Percentiles rank a stretch among this genome's conserved stretches.
phyloP scores from a whole-genome alignment of 2,329 filamentous ascomycete species.

The Bipolaris oryzae region DNA sequence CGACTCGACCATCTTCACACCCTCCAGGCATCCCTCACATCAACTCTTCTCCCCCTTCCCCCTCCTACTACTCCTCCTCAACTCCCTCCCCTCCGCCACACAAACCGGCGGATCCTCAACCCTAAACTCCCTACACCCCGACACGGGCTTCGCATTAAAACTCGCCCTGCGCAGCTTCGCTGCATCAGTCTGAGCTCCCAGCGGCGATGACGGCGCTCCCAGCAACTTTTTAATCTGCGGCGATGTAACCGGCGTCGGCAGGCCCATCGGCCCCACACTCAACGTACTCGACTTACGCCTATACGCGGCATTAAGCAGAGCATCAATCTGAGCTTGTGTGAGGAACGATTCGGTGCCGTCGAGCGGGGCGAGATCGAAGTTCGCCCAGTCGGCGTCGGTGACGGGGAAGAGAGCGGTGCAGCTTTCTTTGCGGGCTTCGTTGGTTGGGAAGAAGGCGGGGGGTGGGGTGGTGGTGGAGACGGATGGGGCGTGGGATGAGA shows the following conservation, averaged over 20 bases:
- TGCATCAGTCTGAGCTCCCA: no score
- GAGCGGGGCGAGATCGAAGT: background rate
- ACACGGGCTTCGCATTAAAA: conserved; percentile 26
- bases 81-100: conserved; percentile 2
- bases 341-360: background rate
- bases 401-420: conserved; percentile 2
- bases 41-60: no score
- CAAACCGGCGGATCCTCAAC: conserved; percentile 19
- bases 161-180: conserved; percentile 12
- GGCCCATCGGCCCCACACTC: conserved; percentile 3
- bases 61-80: background rate
- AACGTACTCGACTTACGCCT: conserved; percentile 18
- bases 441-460: no score
- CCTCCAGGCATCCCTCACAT: background rate
- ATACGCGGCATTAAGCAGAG: background rate
- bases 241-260: no score
- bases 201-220: no score
- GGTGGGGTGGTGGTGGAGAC: no score
- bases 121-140: conserved; percentile 18
- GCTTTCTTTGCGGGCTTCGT: conserved; percentile 7
- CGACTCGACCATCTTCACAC: background rate
- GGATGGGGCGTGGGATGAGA: no score
- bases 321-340: conserved; percentile 1
- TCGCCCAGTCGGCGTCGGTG: background rate
- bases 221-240: no score